Base-by-base conservation (phyloP, 371 early-diverging fungal genomes). In the Zopfochytrium polystomum region DNA sequence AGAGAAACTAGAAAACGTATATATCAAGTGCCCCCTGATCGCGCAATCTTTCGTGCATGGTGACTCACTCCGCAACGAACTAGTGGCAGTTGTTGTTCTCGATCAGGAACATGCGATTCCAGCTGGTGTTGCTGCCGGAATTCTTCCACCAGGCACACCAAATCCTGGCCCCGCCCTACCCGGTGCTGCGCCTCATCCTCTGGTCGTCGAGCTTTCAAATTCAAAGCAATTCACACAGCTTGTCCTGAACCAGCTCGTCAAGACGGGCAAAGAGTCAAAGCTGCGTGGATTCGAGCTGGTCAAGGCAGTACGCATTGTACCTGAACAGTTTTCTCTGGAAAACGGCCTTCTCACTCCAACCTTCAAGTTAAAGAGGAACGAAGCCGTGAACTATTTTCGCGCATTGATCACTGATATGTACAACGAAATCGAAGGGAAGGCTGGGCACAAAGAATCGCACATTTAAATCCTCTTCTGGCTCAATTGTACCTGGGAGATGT, bases 1-100 rank as follows among this genome's bases (percentile, higher is more conserved):
- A 1, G 99, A 99, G 71, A 96, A 93, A 70, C 73, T 91, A 83
- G 95, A 95, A 72, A 84, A 82, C 58, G 77, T 85, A 3, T 87
- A 78, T 65, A 58, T 73, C 35, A 79, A 80, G 65, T 66, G 78
- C 59, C 66, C 76, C 27, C 57, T 85, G 9, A 66, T 91, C 20
- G 80, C 82, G 44, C 90, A 91, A 58, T 70, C 83, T 45, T 96
- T 88, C 75, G 83, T 95, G 2, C 87, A 93, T 67, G 98, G 96
- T 51, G 92, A 95, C 65, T 86, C 91, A 33, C 69, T 90, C 7
- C 85, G 91, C 70, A 79, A 70, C 68, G 76, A 73, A 29, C 77
- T 95, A 53, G 93, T 95, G 0, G 91, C 82, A 32, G 80, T 97
- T 34, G 70, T 90, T 13, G 94, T 96, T 4, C 95, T 94, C 5